These are phyloP conservation scores for Ramularia endophylla DNA, from an alignment of 2,329 filamentous ascomycete species.

Conservation along the genomic window DNA sequence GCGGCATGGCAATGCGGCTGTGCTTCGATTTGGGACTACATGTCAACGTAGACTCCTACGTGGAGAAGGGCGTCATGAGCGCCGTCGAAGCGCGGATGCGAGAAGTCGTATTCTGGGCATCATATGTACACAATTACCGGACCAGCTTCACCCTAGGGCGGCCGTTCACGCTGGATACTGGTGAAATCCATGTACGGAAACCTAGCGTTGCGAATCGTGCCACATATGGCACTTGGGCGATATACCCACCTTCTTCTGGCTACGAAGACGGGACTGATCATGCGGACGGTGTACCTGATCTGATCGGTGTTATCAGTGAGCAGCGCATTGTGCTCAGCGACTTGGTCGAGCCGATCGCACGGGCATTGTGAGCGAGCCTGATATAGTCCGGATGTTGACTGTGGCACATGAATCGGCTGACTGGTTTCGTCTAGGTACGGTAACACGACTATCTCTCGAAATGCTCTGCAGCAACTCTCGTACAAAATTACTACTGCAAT, in stretches of 20 bases:
- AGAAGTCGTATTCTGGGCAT: too few relatives aligned
- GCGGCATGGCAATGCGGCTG: too few relatives aligned
- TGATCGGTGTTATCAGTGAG: constrained; percentile 7
- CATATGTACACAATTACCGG: too few relatives aligned
- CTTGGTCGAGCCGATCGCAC: constrained; percentile 38
- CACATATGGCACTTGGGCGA: constrained; percentile 10
- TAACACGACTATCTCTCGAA: constrained; percentile 25
- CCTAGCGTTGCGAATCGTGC: constrained; percentile 24
- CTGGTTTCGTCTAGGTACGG: constrained; percentile 1
- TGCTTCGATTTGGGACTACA: too few relatives aligned
- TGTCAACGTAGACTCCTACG: too few relatives aligned
- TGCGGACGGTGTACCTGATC: too few relatives aligned
- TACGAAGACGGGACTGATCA: too few relatives aligned
- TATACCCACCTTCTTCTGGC: constrained; percentile 6
- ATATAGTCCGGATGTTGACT: too few relatives aligned
- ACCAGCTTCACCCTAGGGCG: constrained; percentile 41
- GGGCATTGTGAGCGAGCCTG: constrained; percentile 36
- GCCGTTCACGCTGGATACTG: constrained; percentile 37
- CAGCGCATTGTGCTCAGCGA: constrained; percentile 37
- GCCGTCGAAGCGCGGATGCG: too few relatives aligned
- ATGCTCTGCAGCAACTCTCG: constrained; percentile 35
- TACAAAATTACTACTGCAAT: constrained; percentile 26
- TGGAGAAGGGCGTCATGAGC: too few relatives aligned
- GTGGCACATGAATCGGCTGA: not conserved
- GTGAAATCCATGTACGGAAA: constrained; percentile 37